These are phyloP conservation scores for Aspergillus sp. DNA, from an alignment of 2,329 filamentous ascomycete genomes.

Conservation along the genomic window DNA sequence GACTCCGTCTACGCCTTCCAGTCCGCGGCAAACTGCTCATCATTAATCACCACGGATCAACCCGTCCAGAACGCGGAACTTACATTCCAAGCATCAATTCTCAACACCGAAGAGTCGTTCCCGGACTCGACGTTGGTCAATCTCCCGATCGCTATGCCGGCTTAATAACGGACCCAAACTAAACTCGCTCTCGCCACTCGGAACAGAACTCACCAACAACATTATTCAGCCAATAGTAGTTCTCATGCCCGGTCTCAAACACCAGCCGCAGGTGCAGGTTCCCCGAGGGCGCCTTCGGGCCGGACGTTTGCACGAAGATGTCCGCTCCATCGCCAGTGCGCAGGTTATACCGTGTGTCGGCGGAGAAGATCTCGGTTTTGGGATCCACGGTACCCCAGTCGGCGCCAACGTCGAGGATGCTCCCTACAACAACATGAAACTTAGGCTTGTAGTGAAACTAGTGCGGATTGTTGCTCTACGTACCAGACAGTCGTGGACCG, in stretches of 20 bases:
- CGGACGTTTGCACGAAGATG: constrained; percentile 25
- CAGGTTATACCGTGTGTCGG: constrained; percentile 29
- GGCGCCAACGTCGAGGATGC: constrained; percentile 25
- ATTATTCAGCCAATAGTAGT: constrained; percentile 31
- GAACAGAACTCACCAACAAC: constrained; percentile 22
- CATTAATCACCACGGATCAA: background rate
- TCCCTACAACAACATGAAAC: constrained; percentile 10
- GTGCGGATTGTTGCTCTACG: background rate
- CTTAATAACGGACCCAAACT: background rate
- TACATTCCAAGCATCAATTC: constrained; percentile 31
- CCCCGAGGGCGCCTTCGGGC: constrained; percentile 18
- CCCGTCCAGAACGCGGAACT: constrained; percentile 3
- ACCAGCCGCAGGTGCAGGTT: constrained; percentile 24
- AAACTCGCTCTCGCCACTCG: background rate
- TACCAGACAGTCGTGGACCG: constrained; percentile 23
- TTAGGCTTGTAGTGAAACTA: too few relatives aligned
- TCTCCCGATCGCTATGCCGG: constrained; percentile 21
- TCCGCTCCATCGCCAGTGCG: constrained; percentile 25
- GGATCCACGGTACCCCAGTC: constrained; percentile 27
- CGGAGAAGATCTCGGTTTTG: constrained; percentile 24
- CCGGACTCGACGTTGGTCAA: constrained; percentile 14
- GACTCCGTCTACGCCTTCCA: constrained; percentile 14
- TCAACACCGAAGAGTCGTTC: constrained; percentile 12
- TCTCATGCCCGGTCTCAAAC: constrained; percentile 23
- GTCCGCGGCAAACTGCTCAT: constrained; percentile 21